These are phyloP conservation scores for Salix koriyanagi DNA, from an alignment of 345 rosid genomes.

Conservation along the genomic window DNA sequence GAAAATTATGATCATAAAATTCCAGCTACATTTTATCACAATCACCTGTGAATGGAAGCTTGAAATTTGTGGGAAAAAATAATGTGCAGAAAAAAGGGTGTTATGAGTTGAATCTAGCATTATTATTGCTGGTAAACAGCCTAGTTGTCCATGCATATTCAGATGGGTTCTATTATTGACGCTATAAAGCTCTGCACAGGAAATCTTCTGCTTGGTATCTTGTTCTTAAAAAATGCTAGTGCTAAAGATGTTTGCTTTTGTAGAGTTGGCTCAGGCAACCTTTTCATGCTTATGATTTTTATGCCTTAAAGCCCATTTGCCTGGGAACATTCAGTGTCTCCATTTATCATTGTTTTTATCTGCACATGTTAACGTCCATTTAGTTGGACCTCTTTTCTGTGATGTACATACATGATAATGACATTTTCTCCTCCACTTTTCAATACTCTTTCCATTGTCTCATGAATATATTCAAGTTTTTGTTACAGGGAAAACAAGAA, in stretches of 20 bases:
- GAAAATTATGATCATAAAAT: not conserved
- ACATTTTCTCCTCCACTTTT: not conserved
- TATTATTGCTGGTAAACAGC: not conserved
- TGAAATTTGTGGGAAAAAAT: not conserved
- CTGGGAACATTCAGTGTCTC: not conserved
- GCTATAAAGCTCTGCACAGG: not conserved
- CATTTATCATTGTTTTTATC: not conserved
- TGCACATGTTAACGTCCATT: not conserved
- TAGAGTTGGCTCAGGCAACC: not conserved
- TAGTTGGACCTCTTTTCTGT: not conserved
- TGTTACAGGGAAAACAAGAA: constrained; percentile 86
- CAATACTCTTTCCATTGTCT: constrained; percentile 7
- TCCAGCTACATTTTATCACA: not conserved
- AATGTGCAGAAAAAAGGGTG: not conserved
- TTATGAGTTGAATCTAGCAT: not conserved
- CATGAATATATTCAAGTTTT: not conserved
- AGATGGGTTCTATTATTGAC: not conserved
- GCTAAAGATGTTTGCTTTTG: not conserved
- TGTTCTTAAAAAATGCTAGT: not conserved
- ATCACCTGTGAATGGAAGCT: not conserved
- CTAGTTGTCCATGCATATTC: not conserved
- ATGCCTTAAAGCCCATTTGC: not conserved
- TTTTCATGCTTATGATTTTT: not conserved
- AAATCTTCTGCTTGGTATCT: not conserved
- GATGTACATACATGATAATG: not conserved